phyloP scores from a whole-genome alignment of 2,329 filamentous ascomycete species.

The Colletotrichum horii region DNA sequence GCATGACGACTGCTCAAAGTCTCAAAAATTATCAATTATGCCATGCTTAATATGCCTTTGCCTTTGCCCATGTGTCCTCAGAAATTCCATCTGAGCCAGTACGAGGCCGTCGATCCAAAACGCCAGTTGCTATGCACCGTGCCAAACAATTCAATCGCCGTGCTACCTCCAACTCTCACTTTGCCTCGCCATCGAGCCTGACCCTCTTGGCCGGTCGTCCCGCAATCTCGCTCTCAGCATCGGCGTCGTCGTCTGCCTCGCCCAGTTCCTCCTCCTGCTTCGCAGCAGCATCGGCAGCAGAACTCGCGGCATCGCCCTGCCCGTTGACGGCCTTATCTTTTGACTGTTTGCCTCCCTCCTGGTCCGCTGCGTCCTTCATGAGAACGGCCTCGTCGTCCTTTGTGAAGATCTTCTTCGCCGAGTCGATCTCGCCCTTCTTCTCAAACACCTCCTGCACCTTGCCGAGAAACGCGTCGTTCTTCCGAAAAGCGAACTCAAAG shows the following conservation, averaged over 20 bases:
- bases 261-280: conserved; percentile 56
- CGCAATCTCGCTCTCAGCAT: conserved; percentile 29
- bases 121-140: conserved; percentile 15
- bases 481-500: conserved; percentile 91
- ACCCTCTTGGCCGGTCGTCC: conserved; percentile 22
- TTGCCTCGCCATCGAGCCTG: conserved; percentile 9
- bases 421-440: conserved; percentile 86
- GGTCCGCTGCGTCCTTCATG: conserved; percentile 55
- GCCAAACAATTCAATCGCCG: not conserved
- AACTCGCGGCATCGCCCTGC: conserved; percentile 21
- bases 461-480: conserved; percentile 84
- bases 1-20: no score
- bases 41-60: not conserved
- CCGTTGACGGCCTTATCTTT: conserved; percentile 34
- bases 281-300: conserved; percentile 31
- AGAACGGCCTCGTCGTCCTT: conserved; percentile 69
- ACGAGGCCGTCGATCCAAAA: not conserved
- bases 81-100: not conserved
- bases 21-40: not conserved
- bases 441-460: conserved; percentile 88
- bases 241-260: conserved; percentile 56
- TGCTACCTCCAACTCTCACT: not conserved
- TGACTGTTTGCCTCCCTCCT: conserved; percentile 40
- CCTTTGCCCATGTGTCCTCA: not conserved
- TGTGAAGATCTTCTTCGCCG: conserved; percentile 77